Percentiles rank a stretch among this genome's conserved stretches.
Conservation (phyloP, 257 asterid species). For the Solanum boliviense region DNA sequence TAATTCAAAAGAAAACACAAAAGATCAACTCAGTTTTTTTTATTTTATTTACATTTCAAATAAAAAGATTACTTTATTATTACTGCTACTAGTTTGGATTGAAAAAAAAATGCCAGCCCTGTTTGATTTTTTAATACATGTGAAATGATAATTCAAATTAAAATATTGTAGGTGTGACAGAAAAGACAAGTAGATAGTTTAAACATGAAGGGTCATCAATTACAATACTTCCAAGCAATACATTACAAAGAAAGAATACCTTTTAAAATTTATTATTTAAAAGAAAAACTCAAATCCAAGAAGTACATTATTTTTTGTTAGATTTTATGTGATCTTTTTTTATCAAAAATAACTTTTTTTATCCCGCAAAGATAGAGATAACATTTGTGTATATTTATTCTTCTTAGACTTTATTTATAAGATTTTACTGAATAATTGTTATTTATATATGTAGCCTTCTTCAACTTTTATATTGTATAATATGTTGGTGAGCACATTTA, state of each 20-base stretch:
- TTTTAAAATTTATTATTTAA: neutral
- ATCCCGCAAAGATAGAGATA: neutral
- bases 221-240: constrained; percentile 1
- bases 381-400: accelerated
- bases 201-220: constrained; percentile 1
- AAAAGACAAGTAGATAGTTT: neutral
- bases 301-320: neutral
- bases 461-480: neutral
- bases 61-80: neutral
- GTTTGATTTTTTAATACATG: neutral
- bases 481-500: neutral
- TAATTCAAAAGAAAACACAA: neutral
- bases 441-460: neutral
- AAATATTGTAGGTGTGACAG: neutral
- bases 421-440: neutral
- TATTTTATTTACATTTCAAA: neutral
- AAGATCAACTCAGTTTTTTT: neutral
- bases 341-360: neutral
- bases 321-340: neutral
- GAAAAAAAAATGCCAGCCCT: neutral
- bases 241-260: neutral
- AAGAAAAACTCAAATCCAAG: neutral
- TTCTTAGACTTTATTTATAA: accelerated
- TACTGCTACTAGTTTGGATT: neutral
- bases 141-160: neutral